Evolutionary conservation across 768 basidiomycete species (phyloP), one percentile per base, ranked within the genome.

Genomic region (Pleurotus salmoneostramineus): DNA sequence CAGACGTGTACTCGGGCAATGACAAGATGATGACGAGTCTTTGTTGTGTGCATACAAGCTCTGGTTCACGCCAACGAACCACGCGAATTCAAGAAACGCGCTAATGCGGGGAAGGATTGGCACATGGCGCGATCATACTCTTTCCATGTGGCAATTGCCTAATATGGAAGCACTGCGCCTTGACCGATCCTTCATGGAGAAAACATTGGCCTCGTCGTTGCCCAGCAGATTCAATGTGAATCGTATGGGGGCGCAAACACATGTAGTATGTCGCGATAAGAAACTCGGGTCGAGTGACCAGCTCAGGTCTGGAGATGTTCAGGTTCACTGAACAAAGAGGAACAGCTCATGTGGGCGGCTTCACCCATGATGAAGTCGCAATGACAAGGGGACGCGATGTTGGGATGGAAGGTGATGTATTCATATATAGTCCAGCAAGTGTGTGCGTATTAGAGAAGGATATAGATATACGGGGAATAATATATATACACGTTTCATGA

Each of bases 201-300:
- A 55, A 32, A 21, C 12, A 31, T n/a, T 31, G 52, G 37, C n/a
- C 37, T 10, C 34, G 10, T 14, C 14, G 31, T 42, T 43, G 36
- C 7, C 10, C 21, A 42, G n/a, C 10, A 49, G 33, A 49, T 49
- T 34, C 48, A 49, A 32, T 17, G 27, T 34, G 10, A 49, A 32
- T 6, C 50, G 40, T 55, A 27, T 55, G 52, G 52, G 52, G 52
- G 17, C 32, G 15, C 27, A 55, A 55, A 55, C 52, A 55, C 52
- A 55, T 55, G 52, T 15, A 32, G 17, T 15, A 35, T 31, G 21
- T 27, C 21, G 21, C 52, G 52, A 55, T 55, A 55, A 42, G 52
- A 17, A 27, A 43, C 21, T 49, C 31, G 8, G 2, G 17, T 8
- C 33, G 33, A 49, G 48, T 15, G 48, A 32, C 7, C 10, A 32